Evolutionary conservation across 805 yeast genomes (phyloP).

Genomic region (Isabelozyma gotoi): DNA sequence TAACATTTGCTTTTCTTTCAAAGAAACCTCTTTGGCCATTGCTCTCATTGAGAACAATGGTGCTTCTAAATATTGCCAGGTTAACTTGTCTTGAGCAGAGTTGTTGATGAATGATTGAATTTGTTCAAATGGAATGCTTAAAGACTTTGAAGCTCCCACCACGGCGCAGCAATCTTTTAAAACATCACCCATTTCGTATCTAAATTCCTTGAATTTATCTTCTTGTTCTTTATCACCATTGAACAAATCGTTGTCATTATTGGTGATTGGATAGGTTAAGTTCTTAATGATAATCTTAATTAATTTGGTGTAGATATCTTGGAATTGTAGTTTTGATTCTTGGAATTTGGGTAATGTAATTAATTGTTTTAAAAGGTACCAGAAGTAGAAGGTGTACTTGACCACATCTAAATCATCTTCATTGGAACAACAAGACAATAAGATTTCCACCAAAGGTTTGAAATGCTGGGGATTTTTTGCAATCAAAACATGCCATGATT

Average conservation of each 20-base stretch:
- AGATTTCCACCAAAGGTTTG: conserved; percentile 68
- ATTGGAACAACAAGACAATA: conserved; percentile 67
- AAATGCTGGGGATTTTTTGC: conserved; percentile 71
- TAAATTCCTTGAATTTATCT: conserved; percentile 88
- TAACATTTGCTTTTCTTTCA: conserved; percentile 60
- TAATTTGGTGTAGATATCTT: conserved; percentile 57
- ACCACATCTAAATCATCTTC: conserved; percentile 87
- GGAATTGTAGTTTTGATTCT: conserved; percentile 48
- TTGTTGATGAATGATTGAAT: conserved; percentile 43
- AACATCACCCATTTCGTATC: conserved; percentile 98
- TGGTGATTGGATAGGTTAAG: conserved; percentile 65
- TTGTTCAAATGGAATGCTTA: conserved; percentile 65
- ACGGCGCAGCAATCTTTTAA: conserved; percentile 92
- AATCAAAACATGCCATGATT: conserved; percentile 88
- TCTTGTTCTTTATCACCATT: conserved; percentile 73
- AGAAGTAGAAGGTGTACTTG: conserved; percentile 86
- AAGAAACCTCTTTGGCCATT: conserved; percentile 88
- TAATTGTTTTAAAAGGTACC: conserved; percentile 80
- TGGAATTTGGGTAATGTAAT: conserved; percentile 59
- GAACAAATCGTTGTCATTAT: conserved; percentile 43
- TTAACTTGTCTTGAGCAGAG: conserved; percentile 23
- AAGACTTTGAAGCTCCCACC: conserved; percentile 71
- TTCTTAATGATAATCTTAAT: conserved; percentile 64
- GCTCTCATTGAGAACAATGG: conserved; percentile 86
- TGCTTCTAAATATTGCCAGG: conserved; percentile 89